phyloP scores from a whole-genome alignment of 306 rosid species.

The Cyamopsis tetragonoloba region DNA sequence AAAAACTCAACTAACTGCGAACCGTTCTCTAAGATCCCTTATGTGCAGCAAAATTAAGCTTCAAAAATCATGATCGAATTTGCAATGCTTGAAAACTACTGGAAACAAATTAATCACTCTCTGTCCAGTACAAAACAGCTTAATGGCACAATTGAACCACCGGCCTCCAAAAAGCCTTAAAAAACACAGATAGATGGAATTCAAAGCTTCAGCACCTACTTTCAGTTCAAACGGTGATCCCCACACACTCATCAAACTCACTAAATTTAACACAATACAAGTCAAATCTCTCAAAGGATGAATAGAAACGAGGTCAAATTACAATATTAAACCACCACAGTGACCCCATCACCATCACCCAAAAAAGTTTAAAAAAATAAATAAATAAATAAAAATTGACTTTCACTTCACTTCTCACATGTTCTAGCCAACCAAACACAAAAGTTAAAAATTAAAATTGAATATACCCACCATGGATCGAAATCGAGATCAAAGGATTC shows the following conservation, averaged over 20 bases:
- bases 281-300: constrained; percentile 31
- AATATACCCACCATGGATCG: constrained; percentile 14
- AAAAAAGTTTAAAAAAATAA: no score
- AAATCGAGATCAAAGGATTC: constrained; percentile 22
- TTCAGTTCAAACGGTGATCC: constrained; percentile 10
- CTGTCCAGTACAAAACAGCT: constrained; percentile 10
- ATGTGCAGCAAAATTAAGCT: constrained; percentile 1
- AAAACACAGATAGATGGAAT: not conserved
- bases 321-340: constrained; percentile 15
- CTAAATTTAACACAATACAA: constrained; percentile 21
- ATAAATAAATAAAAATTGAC: constrained; percentile 8
- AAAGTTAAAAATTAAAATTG: not conserved
- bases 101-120: constrained; percentile 12
- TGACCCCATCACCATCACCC: constrained; percentile 12
- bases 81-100: not conserved
- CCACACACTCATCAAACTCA: constrained; percentile 21
- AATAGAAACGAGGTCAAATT: constrained; percentile 24
- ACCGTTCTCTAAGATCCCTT: constrained; percentile 9
- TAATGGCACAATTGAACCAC: constrained; percentile 16
- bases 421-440: constrained; percentile 26
- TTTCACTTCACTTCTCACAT: constrained; percentile 24
- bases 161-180: not conserved
- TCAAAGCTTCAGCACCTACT: not conserved
- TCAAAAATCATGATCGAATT: constrained; percentile 16
- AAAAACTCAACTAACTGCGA: not conserved